These are phyloP conservation scores for Panicum virgatum DNA, from an alignment of 202 grass and related monocot genomes.

Conservation along the genomic window DNA sequence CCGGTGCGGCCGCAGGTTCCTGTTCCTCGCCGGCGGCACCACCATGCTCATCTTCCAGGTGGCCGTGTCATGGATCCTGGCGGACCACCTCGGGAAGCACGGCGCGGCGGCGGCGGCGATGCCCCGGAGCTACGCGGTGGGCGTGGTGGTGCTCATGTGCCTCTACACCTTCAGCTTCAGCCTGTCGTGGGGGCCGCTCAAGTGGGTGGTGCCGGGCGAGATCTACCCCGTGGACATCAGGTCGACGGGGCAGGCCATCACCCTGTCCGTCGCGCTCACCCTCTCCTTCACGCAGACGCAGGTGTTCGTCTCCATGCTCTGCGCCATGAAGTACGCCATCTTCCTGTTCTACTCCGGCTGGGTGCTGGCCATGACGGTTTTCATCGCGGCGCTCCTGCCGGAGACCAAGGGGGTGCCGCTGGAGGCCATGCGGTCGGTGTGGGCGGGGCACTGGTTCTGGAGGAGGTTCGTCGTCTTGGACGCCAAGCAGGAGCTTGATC, in stretches of 20 bases:
- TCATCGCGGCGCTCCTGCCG: constrained; percentile 52
- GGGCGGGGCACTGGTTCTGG: constrained; percentile 59
- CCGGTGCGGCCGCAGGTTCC: constrained; percentile 38
- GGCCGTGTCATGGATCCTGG: constrained; percentile 35
- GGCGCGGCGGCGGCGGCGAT: constrained; percentile 16
- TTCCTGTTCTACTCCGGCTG: constrained; percentile 59
- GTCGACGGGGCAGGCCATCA: constrained; percentile 65
- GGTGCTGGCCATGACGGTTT: constrained; percentile 49
- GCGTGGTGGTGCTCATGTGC: constrained; percentile 59
- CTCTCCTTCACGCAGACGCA: constrained; percentile 66
- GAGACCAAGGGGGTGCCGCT: constrained; percentile 58
- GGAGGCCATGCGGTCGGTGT: constrained; percentile 50
- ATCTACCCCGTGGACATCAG: constrained; percentile 78
- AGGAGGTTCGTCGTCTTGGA: background rate
- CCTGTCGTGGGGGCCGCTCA: constrained; percentile 69
- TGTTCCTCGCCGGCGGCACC: constrained; percentile 40
- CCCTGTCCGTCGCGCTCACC: constrained; percentile 46
- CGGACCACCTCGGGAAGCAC: constrained; percentile 38
- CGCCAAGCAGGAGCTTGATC: background rate
- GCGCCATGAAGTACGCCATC: constrained; percentile 30
- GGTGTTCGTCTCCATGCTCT: constrained; percentile 57
- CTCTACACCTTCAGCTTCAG: constrained; percentile 48
- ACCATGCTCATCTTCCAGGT: constrained; percentile 50
- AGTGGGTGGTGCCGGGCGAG: constrained; percentile 69
- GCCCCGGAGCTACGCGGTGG: constrained; percentile 40